Conservation (phyloP, 139 green algal species). For the Coccomyxa sp. region DNA sequence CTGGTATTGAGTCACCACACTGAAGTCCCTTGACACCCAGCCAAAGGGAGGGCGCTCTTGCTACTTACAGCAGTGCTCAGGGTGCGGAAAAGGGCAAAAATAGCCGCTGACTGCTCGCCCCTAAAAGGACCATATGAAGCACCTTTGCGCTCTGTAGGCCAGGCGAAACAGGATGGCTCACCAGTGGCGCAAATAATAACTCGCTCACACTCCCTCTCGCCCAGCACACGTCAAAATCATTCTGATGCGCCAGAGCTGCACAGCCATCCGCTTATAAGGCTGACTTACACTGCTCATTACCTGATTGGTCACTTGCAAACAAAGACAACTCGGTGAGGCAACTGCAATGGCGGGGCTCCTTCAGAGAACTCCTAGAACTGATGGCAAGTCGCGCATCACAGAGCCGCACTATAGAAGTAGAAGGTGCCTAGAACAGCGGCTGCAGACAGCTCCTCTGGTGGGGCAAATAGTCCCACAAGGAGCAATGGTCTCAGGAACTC, state of each 20-base stretch:
- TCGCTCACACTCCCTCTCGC: conserved; percentile 66
- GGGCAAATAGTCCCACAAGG: conserved; percentile 82
- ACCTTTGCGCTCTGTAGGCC: too few relatives aligned
- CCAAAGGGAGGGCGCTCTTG: too few relatives aligned
- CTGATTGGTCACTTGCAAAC: background rate
- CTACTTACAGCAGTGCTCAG: too few relatives aligned
- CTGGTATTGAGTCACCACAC: too few relatives aligned
- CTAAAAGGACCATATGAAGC: too few relatives aligned
- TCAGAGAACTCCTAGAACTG: background rate
- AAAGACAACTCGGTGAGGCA: background rate
- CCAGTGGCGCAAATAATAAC: conserved; percentile 70
- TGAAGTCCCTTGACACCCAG: too few relatives aligned
- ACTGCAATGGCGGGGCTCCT: too few relatives aligned
- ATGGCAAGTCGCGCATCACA: background rate
- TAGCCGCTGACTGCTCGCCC: too few relatives aligned
- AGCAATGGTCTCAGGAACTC: conserved; percentile 80
- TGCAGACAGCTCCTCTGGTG: conserved; percentile 72
- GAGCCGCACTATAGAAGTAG: conserved; percentile 74
- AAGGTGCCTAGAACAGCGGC: conserved; percentile 73
- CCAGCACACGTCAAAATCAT: conserved; percentile 75
- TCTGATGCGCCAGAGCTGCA: conserved; percentile 52
- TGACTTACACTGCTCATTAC: background rate
- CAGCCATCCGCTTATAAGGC: conserved; percentile 1
- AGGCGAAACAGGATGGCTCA: too few relatives aligned
- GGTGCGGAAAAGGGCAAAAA: too few relatives aligned